A percentile compares a stretch with the other conserved stretches of the same genome.
Conservation (phyloP, 2,329 filamentous ascomycete species). For the Aspergillus clavatus region DNA sequence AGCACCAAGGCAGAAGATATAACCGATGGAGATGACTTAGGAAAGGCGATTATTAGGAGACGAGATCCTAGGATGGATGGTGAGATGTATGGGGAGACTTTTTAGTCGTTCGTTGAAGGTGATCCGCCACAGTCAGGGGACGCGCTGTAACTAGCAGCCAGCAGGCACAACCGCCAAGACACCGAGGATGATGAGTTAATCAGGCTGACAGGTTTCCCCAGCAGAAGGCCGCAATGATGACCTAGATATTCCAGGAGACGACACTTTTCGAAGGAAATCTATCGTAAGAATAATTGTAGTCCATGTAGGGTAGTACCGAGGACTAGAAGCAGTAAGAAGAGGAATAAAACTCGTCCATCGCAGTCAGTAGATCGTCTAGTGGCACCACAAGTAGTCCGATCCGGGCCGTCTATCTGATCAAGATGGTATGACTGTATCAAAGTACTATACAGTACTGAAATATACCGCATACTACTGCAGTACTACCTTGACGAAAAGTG, state of each 20-base stretch:
- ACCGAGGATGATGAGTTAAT: not conserved
- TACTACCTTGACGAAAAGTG: no score
- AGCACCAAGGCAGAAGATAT: slow-evolving; percentile 1
- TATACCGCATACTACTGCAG: not conserved
- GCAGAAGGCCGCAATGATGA: no score
- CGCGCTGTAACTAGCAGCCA: no score
- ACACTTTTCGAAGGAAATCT: no score
- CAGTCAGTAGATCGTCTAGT: not conserved
- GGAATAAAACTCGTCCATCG: not conserved
- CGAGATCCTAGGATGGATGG: slow-evolving; percentile 1
- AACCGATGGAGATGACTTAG: not conserved
- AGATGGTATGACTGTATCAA: not conserved
- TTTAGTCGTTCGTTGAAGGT: slow-evolving; percentile 4
- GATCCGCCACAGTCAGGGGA: slow-evolving; percentile 16
- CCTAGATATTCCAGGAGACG: no score
- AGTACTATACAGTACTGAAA: not conserved
- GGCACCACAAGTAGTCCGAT: not conserved
- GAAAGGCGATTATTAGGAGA: not conserved
- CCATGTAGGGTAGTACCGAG: not conserved
- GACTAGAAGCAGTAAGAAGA: not conserved
- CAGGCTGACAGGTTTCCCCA: no score
- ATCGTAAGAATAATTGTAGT: no score
- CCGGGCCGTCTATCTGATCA: not conserved
- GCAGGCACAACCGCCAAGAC: not conserved
- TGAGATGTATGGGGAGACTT: slow-evolving; percentile 5